phyloP scores from a whole-genome alignment of 345 rosid species.

The Mercurialis annua region DNA sequence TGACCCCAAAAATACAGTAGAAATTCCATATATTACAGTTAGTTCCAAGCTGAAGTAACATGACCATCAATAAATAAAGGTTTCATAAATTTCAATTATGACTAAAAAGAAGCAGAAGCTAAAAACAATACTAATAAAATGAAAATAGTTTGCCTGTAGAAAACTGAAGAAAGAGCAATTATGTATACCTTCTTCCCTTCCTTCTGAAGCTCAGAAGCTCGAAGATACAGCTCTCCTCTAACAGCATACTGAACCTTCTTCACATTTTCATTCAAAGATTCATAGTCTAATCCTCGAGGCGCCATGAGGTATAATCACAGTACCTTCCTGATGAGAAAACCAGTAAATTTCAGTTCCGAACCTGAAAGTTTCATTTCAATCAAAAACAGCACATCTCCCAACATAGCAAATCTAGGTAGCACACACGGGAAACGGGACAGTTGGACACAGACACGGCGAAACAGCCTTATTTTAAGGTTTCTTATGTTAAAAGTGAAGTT shows the following conservation, averaged over 20 bases:
- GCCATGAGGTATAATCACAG: slow-evolving; percentile 44
- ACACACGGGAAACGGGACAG: neutral
- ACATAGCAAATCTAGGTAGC: too few species aligned
- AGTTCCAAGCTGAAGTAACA: neutral
- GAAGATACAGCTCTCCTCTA: slow-evolving; percentile 94
- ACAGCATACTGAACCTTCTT: slow-evolving; percentile 96
- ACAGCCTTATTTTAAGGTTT: too few species aligned
- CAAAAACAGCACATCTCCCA: neutral
- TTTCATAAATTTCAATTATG: neutral
- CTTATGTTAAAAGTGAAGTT: too few species aligned
- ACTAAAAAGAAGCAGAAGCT: neutral
- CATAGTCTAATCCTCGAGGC: slow-evolving; percentile 63
- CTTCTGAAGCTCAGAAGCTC: slow-evolving; percentile 99
- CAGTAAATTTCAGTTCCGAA: neutral
- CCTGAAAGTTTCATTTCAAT: neutral
- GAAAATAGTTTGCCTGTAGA: neutral
- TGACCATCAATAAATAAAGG: slow-evolving; percentile 2
- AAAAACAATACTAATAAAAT: neutral
- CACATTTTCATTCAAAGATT: slow-evolving; percentile 76
- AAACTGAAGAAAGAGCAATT: slow-evolving; percentile 1
- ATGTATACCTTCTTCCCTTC: slow-evolving; percentile 86
- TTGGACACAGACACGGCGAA: neutral
- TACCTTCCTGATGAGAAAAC: slow-evolving; percentile 17
- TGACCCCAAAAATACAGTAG: neutral
- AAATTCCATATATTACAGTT: slow-evolving; percentile 2